Evolutionary conservation across 352 stramenopile genomes (phyloP), one percentile per base, ranked within the genome.

Genomic region (Globisporangium viniferum): DNA sequence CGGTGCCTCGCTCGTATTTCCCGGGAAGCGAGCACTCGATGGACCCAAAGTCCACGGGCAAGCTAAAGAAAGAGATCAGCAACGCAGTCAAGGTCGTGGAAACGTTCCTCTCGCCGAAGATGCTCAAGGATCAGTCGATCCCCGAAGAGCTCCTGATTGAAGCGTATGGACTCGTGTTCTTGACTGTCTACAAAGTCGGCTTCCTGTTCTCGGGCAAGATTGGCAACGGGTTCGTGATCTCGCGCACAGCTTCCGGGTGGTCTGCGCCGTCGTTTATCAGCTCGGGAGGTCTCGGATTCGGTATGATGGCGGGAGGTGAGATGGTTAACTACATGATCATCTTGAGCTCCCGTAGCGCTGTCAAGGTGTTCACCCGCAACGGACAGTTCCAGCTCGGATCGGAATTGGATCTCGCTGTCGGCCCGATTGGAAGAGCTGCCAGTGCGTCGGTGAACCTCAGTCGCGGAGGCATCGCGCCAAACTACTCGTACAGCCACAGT

Each of bases 401-500:
- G 18, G 86, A 92, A 55, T 64, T 93, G 33, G 86, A 93, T 49
- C 66, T 93, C 33, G 80, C 83, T 0, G 83, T 92, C 1, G 86
- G 86, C 12, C 86, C 86, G 4, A 86, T 91, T 67, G 86, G 86
- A 10, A 73, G 86, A 41, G 86, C 86, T 8, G 84, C 86, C 41
- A 89, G 80, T 55, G 86, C 86, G 36, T 73, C 79, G 1, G 33
- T 91, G 5, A 92, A 91, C 55, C 68, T 93, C 24, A 85, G 86
- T 12, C 65, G 69, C 24, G 83, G 77, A 27, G 84, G 83, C 20
- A 70, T 92, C 64, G 86, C 84, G 2, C 83, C 86, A 10, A 93
- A 93, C 68, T 93, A 95, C 76, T 94, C 83, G 69, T 96, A 96
- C 77, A 90, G 77, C 70, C 86, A 94, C 72, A 93, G 84, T 74